phyloP scores from a whole-genome alignment of 2,329 filamentous ascomycete species.

The Fusarium humuli region DNA sequence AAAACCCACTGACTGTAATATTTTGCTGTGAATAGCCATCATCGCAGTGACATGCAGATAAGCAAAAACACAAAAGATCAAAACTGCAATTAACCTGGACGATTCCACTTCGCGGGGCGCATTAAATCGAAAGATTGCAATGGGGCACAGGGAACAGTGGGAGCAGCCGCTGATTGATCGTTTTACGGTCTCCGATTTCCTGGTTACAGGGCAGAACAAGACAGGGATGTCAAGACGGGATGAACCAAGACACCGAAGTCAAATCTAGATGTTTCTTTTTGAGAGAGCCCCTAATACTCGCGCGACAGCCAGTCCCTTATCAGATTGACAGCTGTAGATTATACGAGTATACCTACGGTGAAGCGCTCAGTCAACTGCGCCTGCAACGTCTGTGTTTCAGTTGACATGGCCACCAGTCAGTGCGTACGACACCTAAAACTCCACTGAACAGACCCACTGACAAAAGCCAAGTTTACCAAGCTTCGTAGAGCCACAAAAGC shows the following conservation, averaged over 20 bases:
- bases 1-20: not conserved
- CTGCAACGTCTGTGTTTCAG: conserved; percentile 3
- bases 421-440: not conserved
- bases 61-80: not conserved
- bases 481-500: not conserved
- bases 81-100: not conserved
- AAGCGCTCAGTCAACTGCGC: not conserved
- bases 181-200: not conserved
- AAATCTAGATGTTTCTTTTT: not conserved
- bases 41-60: not conserved
- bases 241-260: not conserved
- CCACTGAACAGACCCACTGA: not conserved
- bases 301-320: not conserved
- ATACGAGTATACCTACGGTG: not conserved
- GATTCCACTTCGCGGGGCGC: not conserved
- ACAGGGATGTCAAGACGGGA: not conserved
- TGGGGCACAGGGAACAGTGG: not conserved
- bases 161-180: not conserved
- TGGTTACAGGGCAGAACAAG: not conserved
- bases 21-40: too few species aligned
- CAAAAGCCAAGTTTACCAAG: not conserved
- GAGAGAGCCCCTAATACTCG: not conserved
- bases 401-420: not conserved
- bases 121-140: not conserved
- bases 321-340: not conserved